Base-by-base conservation (phyloP, 192 early-diverging fungal species). In the Martensiomyces pterosporus region DNA sequence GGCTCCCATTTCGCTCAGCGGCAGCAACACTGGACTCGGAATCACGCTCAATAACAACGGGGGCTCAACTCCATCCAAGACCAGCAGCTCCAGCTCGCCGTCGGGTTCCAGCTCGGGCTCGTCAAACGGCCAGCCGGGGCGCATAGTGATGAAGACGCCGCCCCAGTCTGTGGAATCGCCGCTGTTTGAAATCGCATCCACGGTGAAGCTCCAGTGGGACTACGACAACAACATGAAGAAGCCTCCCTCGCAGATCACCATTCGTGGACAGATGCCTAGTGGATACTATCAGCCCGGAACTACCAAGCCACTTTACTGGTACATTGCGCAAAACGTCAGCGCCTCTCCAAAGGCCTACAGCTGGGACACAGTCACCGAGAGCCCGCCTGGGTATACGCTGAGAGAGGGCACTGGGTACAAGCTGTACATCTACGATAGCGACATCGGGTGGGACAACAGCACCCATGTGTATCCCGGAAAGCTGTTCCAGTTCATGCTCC, bases 401-500 rank as follows among this genome's bases (percentile, higher is more conserved):
- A 45, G 60, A 23, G 65, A 67, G 27, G 71, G 64, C 32, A 49
- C 60, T 18, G 71, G 71, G 4, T 75, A 75, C 53, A 67, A 64
- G 60, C 33, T 75, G 52, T 75, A 32, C 47, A 75, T 75, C 27
- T 64, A 60, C 38, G 71, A 75, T 46, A 52, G 64, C 45, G 55
- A 63, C 40, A 64, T 75, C 54, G 71, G 71, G 15, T 68, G 64
- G 64, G 65, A 75, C 9, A 75, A 75, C 60, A 68, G 64, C 59
- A 75, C 64, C 2, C 59, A 52, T 10, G 71, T 67, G 4, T 60
- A 49, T 47, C 44, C 71, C 7, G 65, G 71, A n/a, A 56, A 57
- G 41, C 49, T 75, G 38, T 75, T 73, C 53, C 69, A 73, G 69
- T 73, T 73, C 43, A 73, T 65, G 71, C 51, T 75, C 13, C 63